Conservation (phyloP, 176 grass and related monocot genomes). For the Triticum urartu region DNA sequence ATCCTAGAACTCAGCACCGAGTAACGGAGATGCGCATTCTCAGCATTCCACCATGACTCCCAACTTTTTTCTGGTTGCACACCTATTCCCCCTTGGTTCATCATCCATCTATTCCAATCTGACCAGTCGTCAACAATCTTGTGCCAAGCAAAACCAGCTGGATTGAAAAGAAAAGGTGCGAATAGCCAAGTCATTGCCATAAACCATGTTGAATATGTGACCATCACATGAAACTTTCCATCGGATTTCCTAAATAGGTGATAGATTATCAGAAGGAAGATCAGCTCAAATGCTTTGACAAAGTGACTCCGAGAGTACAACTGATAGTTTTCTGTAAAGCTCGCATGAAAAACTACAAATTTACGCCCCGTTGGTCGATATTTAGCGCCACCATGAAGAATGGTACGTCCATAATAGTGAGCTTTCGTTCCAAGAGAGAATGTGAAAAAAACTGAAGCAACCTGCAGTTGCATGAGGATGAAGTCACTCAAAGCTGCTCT, state of each 20-base stretch:
- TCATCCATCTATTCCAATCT: constrained; percentile 95
- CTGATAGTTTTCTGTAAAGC: constrained; percentile 92
- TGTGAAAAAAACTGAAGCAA: constrained; percentile 94
- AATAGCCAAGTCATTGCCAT: constrained; percentile 92
- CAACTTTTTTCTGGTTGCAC: constrained; percentile 92
- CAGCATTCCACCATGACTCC: constrained; percentile 96
- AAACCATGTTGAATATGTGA: constrained; percentile 95
- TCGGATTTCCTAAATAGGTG: constrained; percentile 79
- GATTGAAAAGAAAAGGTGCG: constrained; percentile 93
- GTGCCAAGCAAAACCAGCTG: constrained; percentile 80
- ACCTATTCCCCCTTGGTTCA: constrained; percentile 78
- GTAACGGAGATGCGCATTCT: constrained; percentile 80
- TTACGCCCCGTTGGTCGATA: constrained; percentile 80
- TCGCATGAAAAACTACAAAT: constrained; percentile 93
- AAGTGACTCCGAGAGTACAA: constrained; percentile 93
- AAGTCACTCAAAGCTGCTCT: constrained; percentile 75
- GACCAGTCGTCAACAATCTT: constrained; percentile 94
- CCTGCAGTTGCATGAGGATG: constrained; percentile 94
- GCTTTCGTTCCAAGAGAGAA: constrained; percentile 98
- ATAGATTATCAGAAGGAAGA: constrained; percentile 81
- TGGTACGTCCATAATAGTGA: constrained; percentile 87
- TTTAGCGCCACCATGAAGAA: constrained; percentile 92
- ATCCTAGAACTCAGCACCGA: constrained; percentile 75
- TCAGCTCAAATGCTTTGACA: constrained; percentile 91
- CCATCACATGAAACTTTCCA: constrained; percentile 68